These are phyloP conservation scores for Fagopyrum esculentum DNA, from an alignment of 148 eudicot genomes.

Conservation along the genomic window DNA sequence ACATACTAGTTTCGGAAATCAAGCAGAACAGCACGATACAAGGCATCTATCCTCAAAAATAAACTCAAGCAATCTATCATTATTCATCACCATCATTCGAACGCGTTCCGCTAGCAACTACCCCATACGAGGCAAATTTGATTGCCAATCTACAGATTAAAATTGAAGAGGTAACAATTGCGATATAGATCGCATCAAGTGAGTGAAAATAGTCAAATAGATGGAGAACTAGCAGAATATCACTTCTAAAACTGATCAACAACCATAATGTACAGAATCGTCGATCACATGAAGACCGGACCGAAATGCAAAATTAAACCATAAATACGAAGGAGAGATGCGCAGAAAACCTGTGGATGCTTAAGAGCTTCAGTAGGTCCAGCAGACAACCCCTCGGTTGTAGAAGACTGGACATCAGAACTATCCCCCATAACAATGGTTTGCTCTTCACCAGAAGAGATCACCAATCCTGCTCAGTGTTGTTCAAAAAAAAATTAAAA, in stretches of 20 bases:
- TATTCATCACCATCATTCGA: not conserved
- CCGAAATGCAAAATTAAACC: not conserved
- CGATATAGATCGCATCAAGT: not conserved
- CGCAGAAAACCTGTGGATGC: slow-evolving; percentile 26
- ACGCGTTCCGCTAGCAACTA: not conserved
- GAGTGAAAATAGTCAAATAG: not conserved
- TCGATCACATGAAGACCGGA: not conserved
- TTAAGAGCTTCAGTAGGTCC: slow-evolving; percentile 19
- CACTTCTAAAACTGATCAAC: not conserved
- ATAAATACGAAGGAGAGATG: not conserved
- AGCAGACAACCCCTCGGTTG: slow-evolving; percentile 18
- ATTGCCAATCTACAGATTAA: not conserved
- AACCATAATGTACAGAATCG: not conserved
- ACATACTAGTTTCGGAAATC: not conserved
- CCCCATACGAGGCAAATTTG: not conserved
- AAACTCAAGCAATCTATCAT: not conserved
- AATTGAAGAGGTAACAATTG: not conserved
- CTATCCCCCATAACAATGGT: slow-evolving; percentile 32
- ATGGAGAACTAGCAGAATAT: not conserved
- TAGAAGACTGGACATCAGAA: slow-evolving; percentile 26
- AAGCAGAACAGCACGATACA: not conserved
- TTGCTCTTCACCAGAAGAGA: slow-evolving; percentile 4
- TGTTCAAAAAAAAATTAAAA: not conserved
- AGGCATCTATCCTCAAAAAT: not conserved
- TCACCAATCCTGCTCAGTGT: slow-evolving; percentile 9